Base-by-base conservation (phyloP, 352 stramenopile species). In the Phytopythium mirpurense region DNA sequence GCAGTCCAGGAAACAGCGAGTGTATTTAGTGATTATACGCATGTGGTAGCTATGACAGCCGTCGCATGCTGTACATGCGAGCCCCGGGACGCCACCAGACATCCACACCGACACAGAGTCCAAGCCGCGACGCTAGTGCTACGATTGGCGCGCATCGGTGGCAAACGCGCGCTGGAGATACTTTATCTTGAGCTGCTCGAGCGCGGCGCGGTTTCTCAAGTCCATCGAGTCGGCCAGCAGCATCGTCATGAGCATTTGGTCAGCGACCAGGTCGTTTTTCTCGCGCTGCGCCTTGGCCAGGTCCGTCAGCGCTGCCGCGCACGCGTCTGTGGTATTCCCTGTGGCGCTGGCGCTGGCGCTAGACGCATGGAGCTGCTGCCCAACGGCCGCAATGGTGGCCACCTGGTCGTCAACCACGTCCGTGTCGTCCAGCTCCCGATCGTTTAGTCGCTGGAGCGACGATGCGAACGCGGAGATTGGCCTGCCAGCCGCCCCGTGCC, bases 161-260 rank as follows among this genome's bases (percentile, higher is more conserved):
- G 48, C 24, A 32, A 62, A 62, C 27, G 56, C 56, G 41, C 56
- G 56, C 41, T 42, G 32, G 7, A 62, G 16, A 31, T 62, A 62
- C 32, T 62, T 62, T 19, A 46, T 44, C 48, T 62, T 56, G 29
- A 62, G 56, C 40, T 57, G 56, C 40, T 51, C 56, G 23, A 62
- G 48, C 40, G 47, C 47, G 2, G 24, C 21, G 16, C 48, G 48
- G n/a, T 62, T 62, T 16, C 47, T 14, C 19, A 48, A 14, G 56
- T 62, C 48, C 23, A 36, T 34, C 12, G 23, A 45, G 41, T 62
- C 56, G 8, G 47, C 40, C 14, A 62, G 56, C 48, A 62, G 41
- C 48, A 62, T 62, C 21, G 56, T 56, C 47, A 62, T 56, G 21
- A 62, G 56, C 56, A 62, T 57, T 32, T 62, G 47, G 48, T 62